Base-by-base conservation (phyloP, 1,284 basidiomycete genomes). In the Phylloboletellus chloephorus region DNA sequence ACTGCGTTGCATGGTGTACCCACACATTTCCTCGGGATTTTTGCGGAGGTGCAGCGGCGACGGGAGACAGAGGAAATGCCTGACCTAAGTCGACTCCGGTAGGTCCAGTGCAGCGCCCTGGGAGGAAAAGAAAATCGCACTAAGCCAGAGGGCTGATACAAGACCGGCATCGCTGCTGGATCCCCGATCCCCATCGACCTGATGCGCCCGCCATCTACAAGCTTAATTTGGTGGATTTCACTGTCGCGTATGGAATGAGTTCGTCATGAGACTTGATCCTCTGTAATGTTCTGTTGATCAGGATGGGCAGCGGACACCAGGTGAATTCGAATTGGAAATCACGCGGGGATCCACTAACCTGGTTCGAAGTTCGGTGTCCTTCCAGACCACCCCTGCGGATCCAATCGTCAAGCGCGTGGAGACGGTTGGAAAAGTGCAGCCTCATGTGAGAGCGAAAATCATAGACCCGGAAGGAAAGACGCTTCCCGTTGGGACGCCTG, bases 201-300 rank as follows among this genome's bases (percentile, higher is more conserved):
- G 39, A 89, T 89, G 86, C 77, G 70, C 48, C 71, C 70, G 32
- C 68, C 88, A 83, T 84, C 17, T 63, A 69, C 28, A 76, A 79
- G 48, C 53, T 89, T 34, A 80, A 85, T 52, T 58, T 91, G 26
- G 68, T 57, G 4, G 83, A 88, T 24, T 64, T 90, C 39, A 89
- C 88, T 0, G 82, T 79, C 41, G 85, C 76, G 11, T 89, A 86
- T 62, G 86, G 87, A 43, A 88, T 88, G 86, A 88, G 85, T 88
- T 47, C 48, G 79, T 72, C 12, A 6, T 26, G 34, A 29, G 12
- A 31, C 10, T 22, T 28, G 23, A 8, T 7, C 5, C n/a, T 30
- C 3, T 32, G 23, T n/a, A n/a, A 17, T 31, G 9, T 22, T 39
- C 29, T 17, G 11, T 41, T 59, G 37, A 72, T 56, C n/a, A 26